Conservation (phyloP, 139 green algal species). For the Marvania coccoides region DNA sequence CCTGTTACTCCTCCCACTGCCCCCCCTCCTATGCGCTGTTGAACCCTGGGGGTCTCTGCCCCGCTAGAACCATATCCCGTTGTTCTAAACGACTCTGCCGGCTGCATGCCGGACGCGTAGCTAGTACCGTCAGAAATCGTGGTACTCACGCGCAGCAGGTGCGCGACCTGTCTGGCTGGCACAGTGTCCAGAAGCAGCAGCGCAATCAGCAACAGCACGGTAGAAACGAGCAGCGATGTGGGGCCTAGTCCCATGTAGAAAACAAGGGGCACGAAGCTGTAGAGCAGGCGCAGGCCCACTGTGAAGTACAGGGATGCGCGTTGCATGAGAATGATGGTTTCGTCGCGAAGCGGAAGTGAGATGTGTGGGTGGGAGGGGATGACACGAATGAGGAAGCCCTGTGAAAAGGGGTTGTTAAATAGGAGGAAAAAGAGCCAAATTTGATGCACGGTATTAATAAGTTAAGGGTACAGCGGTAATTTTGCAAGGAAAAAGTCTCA, state of each 20-base stretch:
- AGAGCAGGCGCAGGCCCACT: background rate
- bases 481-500: background rate
- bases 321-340: background rate
- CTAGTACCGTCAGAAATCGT: too few species aligned
- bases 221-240: background rate
- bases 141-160: too few species aligned
- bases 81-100: too few species aligned
- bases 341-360: background rate
- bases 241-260: conserved; percentile 3
- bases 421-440: too few species aligned
- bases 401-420: too few species aligned
- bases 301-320: conserved; percentile 8
- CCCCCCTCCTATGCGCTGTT: too few species aligned
- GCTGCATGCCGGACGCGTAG: too few species aligned
- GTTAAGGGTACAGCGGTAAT: background rate
- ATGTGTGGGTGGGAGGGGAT: background rate
- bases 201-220: background rate
- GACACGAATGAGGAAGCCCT: background rate
- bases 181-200: background rate
- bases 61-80: too few species aligned
- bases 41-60: too few species aligned
- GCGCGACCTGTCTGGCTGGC: background rate
- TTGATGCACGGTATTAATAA: background rate
- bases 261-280: background rate
- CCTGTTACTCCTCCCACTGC: too few species aligned